Conservation (phyloP, 163 green algal genomes). For the Chloromonas sp. region DNA sequence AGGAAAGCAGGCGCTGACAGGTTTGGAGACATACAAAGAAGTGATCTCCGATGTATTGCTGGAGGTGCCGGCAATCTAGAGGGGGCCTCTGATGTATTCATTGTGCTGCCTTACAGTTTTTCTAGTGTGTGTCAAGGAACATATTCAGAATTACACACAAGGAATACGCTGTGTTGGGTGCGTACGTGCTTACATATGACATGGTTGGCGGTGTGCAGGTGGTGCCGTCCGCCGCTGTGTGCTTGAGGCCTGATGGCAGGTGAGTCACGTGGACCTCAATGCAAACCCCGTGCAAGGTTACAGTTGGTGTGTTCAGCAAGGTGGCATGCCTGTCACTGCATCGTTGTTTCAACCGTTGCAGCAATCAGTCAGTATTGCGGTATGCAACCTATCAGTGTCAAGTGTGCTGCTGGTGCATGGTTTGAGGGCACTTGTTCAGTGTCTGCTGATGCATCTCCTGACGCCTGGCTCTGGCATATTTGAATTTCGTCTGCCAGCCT, state of each 20-base stretch:
- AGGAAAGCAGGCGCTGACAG: neutral
- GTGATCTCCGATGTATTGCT: neutral
- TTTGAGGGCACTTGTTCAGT: too few species aligned
- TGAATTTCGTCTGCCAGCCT: too few species aligned
- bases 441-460: too few species aligned
- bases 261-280: neutral
- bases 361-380: too few species aligned
- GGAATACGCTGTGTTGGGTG: neutral
- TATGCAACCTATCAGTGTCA: too few species aligned
- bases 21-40: neutral
- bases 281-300: too few species aligned
- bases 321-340: too few species aligned
- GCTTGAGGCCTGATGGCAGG: conserved; percentile 1
- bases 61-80: too few species aligned
- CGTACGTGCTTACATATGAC: neutral
- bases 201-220: neutral
- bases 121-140: neutral
- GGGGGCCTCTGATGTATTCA: neutral
- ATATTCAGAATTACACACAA: neutral
- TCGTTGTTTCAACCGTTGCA: too few species aligned
- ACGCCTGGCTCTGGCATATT: too few species aligned
- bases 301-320: too few species aligned
- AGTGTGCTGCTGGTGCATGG: too few species aligned
- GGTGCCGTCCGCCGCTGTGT: neutral
- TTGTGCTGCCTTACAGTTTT: neutral